phyloP scores from a whole-genome alignment of 805 yeast species.

The Ogataea salicorniae region DNA sequence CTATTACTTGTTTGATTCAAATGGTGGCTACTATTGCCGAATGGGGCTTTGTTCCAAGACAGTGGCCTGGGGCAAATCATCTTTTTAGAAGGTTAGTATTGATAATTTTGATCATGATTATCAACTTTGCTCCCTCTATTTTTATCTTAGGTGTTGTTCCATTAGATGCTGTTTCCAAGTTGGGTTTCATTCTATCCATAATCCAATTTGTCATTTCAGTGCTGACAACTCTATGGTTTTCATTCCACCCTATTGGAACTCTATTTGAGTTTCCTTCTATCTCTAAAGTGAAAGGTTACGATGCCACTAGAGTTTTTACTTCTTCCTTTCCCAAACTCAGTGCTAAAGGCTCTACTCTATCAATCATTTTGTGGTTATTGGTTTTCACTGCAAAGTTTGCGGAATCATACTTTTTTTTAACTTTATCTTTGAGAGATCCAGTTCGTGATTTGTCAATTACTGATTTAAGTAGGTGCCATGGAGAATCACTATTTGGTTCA shows the following conservation, averaged over 20 bases:
- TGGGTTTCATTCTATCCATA: conserved; percentile 35
- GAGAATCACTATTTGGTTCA: conserved; percentile 38
- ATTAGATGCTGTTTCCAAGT: conserved; percentile 29
- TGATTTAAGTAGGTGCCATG: conserved; percentile 38
- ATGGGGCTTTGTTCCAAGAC: conserved; percentile 39
- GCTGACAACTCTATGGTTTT: conserved; percentile 37
- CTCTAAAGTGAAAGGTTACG: conserved; percentile 22
- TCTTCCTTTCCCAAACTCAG: conserved; percentile 38
- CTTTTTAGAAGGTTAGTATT: conserved; percentile 30
- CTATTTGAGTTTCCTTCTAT: conserved; percentile 25
- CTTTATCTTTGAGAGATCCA: conserved; percentile 49
- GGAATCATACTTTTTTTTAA: conserved; percentile 50
- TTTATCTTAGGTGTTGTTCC: conserved; percentile 36
- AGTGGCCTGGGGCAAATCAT: conserved; percentile 44
- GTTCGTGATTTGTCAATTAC: conserved; percentile 42
- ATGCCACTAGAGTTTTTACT: conserved; percentile 37
- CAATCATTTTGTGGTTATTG: conserved; percentile 42
- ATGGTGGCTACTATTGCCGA: conserved; percentile 40
- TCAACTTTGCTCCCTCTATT: conserved; percentile 38
- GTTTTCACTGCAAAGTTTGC: conserved; percentile 45
- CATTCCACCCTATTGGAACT: conserved; percentile 34
- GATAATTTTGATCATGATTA: conserved; percentile 27
- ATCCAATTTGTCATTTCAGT: conserved; percentile 40
- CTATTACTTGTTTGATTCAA: conserved; percentile 38
- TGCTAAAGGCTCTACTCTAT: conserved; percentile 35